Evolutionary conservation across 1,139 yeast species (phyloP), one percentile per base, ranked within the genome.

Genomic region (Hansenula lynferdii): DNA sequence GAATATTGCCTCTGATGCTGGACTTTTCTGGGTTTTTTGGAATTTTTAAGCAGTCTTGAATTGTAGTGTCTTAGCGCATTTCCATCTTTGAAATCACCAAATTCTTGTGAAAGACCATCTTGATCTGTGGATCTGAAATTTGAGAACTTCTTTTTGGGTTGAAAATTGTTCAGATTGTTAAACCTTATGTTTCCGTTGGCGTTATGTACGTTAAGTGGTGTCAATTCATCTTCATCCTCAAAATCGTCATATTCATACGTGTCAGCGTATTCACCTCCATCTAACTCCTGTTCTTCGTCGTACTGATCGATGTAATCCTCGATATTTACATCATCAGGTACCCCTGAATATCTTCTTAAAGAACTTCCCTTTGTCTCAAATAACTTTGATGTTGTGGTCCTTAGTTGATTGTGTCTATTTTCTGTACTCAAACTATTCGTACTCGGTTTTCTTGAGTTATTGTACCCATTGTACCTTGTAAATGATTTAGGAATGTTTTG

Each of bases 351-450:
- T 35, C 90, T 64, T 53, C 90, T 67, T 5, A 87, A 77, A 34
- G 80, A 83, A 0, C 84, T 74, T 0, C 87, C 87, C 44, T 76
- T 81, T 18, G 78, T 75, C 50, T 83, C 89, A 57, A 82, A 82
- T 7, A 82, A 60, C 43, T 80, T 77, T 1, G 87, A 80, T 0
- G 89, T 81, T 1, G 87, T 80, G 3, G 87, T 80, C 36, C 90
- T 75, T 58, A 52, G 68, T 26, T 64, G 68, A 39, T 62, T 61
- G 40, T 43, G 41, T 35, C 37, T n/a, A 36, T 43, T 18, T 16
- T 32, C 34, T 2, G 28, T 12, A 6, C 25, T 15, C 6, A 42
- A 18, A 20, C 45, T 42, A 0, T 39, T 12, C 5, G 36, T 38
- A 33, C 51, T 52, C 24, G 47, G 41, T 30, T 46, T 43, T 39